These are phyloP conservation scores for Incumbomyces delicatus DNA, from an alignment of 2,329 filamentous ascomycete genomes.

Conservation along the genomic window DNA sequence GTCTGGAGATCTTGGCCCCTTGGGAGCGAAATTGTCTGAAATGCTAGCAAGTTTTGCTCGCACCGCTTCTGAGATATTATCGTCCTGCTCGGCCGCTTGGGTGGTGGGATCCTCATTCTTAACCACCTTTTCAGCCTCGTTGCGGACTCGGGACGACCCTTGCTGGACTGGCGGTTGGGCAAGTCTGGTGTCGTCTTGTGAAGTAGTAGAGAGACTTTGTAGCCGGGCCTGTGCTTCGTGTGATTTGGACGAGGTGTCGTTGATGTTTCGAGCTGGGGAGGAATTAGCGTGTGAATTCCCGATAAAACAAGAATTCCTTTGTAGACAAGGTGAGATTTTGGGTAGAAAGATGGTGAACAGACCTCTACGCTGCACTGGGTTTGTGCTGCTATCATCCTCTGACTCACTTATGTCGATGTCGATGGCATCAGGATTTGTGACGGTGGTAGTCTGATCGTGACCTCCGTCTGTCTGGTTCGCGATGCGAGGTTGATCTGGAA, in stretches of 20 bases:
- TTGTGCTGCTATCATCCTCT: slow-evolving; percentile 5
- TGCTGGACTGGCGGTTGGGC: background rate
- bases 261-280: background rate
- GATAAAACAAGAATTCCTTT: background rate
- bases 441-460: slow-evolving; percentile 1
- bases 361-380: background rate
- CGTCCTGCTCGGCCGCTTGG: slow-evolving; percentile 8
- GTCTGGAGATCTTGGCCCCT: slow-evolving; percentile 36
- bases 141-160: slow-evolving; percentile 11
- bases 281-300: background rate
- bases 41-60: slow-evolving; percentile 62
- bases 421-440: slow-evolving; percentile 17
- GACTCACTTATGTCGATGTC: slow-evolving; percentile 8
- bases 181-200: background rate
- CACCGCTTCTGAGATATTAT: slow-evolving; percentile 50
- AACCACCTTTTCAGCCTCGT: slow-evolving; percentile 24
- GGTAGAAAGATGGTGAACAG: background rate
- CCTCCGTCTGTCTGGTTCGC: slow-evolving; percentile 7
- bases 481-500: background rate
- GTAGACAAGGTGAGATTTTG: background rate
- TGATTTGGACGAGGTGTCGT: background rate
- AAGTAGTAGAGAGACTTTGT: background rate
- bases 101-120: slow-evolving; percentile 23
- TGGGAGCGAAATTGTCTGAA: slow-evolving; percentile 48
- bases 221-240: background rate